These are phyloP conservation scores for Kluyveromyces siamensis DNA, from an alignment of 805 yeast genomes.

Conservation along the genomic window DNA sequence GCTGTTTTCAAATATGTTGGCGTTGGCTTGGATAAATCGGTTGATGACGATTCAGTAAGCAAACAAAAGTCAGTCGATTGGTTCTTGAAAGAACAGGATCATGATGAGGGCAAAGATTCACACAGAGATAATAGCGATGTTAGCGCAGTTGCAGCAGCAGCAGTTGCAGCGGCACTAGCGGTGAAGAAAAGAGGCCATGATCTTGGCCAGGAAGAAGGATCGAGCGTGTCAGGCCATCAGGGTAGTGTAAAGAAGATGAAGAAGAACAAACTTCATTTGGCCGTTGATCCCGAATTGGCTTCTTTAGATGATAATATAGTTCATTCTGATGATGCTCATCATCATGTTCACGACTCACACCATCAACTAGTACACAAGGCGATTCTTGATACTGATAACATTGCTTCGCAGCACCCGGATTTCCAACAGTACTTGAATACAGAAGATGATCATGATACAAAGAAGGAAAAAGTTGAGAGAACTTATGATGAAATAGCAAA, in stretches of 20 bases:
- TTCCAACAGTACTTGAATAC: conserved; percentile 29
- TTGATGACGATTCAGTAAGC: conserved; percentile 6
- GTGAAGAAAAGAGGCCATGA: conserved; percentile 9
- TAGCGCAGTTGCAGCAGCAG: conserved; percentile 25
- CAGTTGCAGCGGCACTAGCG: conserved; percentile 27
- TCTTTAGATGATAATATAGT: conserved; percentile 33
- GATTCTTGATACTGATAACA: conserved; percentile 56
- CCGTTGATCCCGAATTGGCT: conserved; percentile 52
- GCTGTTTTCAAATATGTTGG: conserved; percentile 71
- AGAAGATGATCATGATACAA: conserved; percentile 16
- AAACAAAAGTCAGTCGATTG: conserved; percentile 4
- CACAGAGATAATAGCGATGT: conserved; percentile 4
- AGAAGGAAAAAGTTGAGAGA: conserved; percentile 3
- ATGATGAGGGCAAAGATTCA: conserved; percentile 1
- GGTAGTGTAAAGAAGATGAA: conserved; percentile 13
- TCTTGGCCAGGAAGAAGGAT: conserved; percentile 7
- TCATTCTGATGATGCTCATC: conserved; percentile 2
- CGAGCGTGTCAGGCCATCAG: conserved; percentile 7
- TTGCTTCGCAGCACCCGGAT: conserved; percentile 37
- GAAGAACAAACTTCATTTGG: conserved; percentile 20
- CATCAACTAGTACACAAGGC: conserved; percentile 64
- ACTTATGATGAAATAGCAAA: neutral
- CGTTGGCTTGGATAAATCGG: conserved; percentile 38
- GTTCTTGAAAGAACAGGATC: conserved; percentile 4
- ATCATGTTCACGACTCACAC: conserved; percentile 38